A percentile compares a stretch with the other conserved stretches of the same genome.
phyloP scores from a whole-genome alignment of 306 rosid genomes.

The Crataegus laevigata region DNA sequence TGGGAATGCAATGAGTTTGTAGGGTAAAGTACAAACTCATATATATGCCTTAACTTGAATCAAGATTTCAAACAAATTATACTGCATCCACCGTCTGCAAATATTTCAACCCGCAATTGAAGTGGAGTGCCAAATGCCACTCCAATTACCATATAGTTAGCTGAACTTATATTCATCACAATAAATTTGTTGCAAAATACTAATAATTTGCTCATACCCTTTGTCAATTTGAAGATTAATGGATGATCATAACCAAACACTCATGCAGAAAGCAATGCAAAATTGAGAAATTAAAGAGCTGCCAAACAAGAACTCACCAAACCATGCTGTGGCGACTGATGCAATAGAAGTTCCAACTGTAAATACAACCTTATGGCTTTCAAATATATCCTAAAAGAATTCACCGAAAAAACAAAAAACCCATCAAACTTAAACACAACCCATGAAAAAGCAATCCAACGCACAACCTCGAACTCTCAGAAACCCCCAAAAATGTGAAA shows the following conservation, averaged over 20 bases:
- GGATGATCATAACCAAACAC: background rate
- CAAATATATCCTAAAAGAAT: slow-evolving; percentile 57
- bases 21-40: background rate
- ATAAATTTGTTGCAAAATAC: background rate
- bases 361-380: slow-evolving; percentile 74
- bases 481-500: background rate
- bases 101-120: background rate
- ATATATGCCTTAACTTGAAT: background rate
- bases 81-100: background rate
- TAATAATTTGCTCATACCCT: background rate
- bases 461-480: background rate
- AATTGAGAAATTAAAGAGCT: background rate
- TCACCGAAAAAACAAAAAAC: background rate
- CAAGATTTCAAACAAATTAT: background rate
- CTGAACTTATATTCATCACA: background rate
- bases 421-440: background rate
- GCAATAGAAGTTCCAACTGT: slow-evolving; percentile 84
- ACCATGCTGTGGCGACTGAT: slow-evolving; percentile 78
- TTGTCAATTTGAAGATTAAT: background rate
- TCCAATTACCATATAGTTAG: background rate
- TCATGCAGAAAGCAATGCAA: background rate
- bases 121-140: background rate
- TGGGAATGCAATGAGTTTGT: background rate
- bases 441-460: background rate
- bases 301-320: slow-evolving; percentile 39